Percentiles rank a stretch among this genome's conserved stretches.
phyloP scores from a whole-genome alignment of 2,329 filamentous ascomycete genomes.

The Helotiales sp. region DNA sequence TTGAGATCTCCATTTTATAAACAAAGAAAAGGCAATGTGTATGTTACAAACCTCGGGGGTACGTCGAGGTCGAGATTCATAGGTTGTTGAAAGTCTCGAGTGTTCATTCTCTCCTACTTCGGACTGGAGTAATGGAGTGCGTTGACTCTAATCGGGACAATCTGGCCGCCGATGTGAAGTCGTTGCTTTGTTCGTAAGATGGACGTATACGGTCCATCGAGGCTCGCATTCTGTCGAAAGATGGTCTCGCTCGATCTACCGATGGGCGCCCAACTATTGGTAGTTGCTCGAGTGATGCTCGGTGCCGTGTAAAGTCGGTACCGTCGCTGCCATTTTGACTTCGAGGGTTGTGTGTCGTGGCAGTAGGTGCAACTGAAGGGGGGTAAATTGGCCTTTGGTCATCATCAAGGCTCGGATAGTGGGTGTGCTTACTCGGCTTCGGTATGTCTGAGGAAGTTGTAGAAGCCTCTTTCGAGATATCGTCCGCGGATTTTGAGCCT shows the following conservation, averaged over 20 bases:
- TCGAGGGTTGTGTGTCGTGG: constrained; percentile 72
- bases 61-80: constrained; percentile 11
- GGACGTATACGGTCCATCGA: constrained; percentile 84
- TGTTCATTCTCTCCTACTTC: constrained; percentile 27
- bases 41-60: constrained; percentile 30
- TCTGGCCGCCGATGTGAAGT: constrained; percentile 88
- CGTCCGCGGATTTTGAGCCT: constrained; percentile 20
- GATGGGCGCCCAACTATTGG: constrained; percentile 37
- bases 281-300: constrained; percentile 55
- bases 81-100: constrained; percentile 24
- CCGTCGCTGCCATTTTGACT: constrained; percentile 93
- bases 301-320: constrained; percentile 78
- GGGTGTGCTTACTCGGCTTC: constrained; percentile 49
- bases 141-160: constrained; percentile 80
- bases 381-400: constrained; percentile 92
- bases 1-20: constrained; percentile 37
- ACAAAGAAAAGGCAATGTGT: constrained; percentile 37
- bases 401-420: constrained; percentile 72
- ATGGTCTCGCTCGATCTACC: constrained; percentile 69
- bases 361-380: constrained; percentile 78
- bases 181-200: constrained; percentile 83
- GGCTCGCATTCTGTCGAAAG: constrained; percentile 82
- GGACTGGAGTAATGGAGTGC: constrained; percentile 38
- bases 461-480: constrained; percentile 47
- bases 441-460: constrained; percentile 60